Percentiles rank a stretch among this genome's conserved stretches.
These are phyloP conservation scores for Albugo candida DNA, from an alignment of 352 stramenopile species.

Conservation along the genomic window DNA sequence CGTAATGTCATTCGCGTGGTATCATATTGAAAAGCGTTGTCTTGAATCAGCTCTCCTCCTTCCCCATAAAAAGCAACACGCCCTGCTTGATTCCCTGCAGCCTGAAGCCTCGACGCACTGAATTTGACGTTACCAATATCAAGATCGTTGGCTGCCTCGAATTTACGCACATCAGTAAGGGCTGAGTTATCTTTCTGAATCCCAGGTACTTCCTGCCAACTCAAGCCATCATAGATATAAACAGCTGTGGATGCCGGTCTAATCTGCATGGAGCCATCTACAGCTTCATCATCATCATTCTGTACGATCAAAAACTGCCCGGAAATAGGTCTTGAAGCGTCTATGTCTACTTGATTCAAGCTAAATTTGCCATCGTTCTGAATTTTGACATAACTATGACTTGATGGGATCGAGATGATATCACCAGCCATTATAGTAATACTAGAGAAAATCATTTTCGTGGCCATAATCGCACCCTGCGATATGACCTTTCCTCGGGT, in stretches of 20 bases:
- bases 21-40: constrained; percentile 47
- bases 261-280: constrained; percentile 28
- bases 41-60: constrained; percentile 33
- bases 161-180: constrained; percentile 30
- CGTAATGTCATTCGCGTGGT: constrained; percentile 15
- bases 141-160: constrained; percentile 44
- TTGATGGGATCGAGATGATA: constrained; percentile 25
- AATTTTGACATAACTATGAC: constrained; percentile 52
- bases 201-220: constrained; percentile 42
- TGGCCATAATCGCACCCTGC: constrained; percentile 24
- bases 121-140: constrained; percentile 57
- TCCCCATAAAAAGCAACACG: constrained; percentile 54
- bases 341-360: constrained; percentile 21
- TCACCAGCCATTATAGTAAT: constrained; percentile 17
- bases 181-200: constrained; percentile 40
- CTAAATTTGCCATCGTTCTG: constrained; percentile 20
- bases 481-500: constrained; percentile 30
- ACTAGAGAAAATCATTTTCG: constrained; percentile 28
- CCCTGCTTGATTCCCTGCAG: constrained; percentile 25
- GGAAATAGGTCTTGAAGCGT: constrained; percentile 16
- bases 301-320: constrained; percentile 57
- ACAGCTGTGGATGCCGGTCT: constrained; percentile 29
- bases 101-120: constrained; percentile 39
- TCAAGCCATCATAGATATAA: constrained; percentile 39
- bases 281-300: constrained; percentile 39